These are phyloP conservation scores for Geranium brycei DNA, from an alignment of 345 rosid genomes.

Conservation along the genomic window DNA sequence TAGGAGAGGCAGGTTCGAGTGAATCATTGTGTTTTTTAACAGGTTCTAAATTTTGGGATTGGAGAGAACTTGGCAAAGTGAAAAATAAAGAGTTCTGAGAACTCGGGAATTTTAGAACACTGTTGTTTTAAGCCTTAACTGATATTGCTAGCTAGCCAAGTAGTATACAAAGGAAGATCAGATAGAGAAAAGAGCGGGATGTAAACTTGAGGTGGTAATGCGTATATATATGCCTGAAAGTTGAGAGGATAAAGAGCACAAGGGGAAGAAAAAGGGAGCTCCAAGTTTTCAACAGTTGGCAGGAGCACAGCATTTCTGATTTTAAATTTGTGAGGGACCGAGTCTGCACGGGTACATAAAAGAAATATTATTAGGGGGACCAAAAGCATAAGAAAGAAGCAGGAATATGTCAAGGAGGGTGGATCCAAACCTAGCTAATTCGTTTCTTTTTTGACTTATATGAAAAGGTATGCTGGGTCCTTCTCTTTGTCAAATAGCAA, in stretches of 20 bases:
- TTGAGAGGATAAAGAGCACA: conserved; percentile 12
- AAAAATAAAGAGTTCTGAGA: too few relatives aligned
- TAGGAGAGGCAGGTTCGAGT: conserved; percentile 30
- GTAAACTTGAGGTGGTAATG: not conserved
- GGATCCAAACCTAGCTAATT: conserved; percentile 8
- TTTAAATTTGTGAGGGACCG: conserved; percentile 14
- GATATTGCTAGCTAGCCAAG: not conserved
- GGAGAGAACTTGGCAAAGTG: too few relatives aligned
- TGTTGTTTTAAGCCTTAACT: not conserved
- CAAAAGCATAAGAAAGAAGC: not conserved
- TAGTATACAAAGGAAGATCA: not conserved
- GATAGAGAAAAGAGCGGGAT: not conserved
- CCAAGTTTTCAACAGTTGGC: conserved; percentile 31
- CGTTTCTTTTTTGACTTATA: not conserved
- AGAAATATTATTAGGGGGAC: not conserved
- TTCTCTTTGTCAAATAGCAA: not conserved
- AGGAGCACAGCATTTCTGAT: conserved; percentile 16
- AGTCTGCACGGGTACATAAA: not conserved
- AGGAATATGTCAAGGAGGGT: conserved; percentile 9
- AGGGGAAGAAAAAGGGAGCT: conserved; percentile 14
- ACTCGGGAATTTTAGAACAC: too few relatives aligned
- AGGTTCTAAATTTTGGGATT: too few relatives aligned
- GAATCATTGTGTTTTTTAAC: conserved; percentile 5
- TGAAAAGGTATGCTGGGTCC: not conserved
- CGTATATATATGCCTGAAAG: not conserved